phyloP scores from a whole-genome alignment of 2,329 filamentous ascomycete species.

The Nemania sp. region DNA sequence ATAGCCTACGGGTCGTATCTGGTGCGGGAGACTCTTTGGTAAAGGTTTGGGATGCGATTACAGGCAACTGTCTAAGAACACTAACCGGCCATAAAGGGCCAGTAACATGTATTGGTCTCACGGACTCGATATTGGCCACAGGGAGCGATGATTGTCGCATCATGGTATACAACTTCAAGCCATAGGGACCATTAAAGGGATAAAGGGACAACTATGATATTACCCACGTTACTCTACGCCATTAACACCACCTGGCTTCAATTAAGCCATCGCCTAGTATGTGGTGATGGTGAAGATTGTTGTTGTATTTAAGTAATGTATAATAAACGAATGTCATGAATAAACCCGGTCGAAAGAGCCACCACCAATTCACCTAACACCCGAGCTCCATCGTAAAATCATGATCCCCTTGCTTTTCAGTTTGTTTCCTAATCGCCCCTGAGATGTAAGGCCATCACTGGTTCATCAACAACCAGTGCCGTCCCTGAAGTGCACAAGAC shows the following conservation, averaged over 20 bases:
- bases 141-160: slow-evolving; percentile 23
- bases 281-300: neutral
- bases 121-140: slow-evolving; percentile 18
- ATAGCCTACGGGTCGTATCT: slow-evolving; percentile 24
- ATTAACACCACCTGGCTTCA: neutral
- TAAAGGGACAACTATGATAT: neutral
- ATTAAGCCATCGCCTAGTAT: neutral
- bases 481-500: neutral
- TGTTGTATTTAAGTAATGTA: neutral
- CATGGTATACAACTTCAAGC: slow-evolving; percentile 25
- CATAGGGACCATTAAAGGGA: neutral
- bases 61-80: slow-evolving; percentile 19
- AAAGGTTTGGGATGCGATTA: slow-evolving; percentile 24
- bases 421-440: neutral
- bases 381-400: neutral
- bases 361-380: neutral
- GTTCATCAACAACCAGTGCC: neutral
- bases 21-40: slow-evolving; percentile 13
- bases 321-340: neutral
- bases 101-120: slow-evolving; percentile 15
- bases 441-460: neutral
- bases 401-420: neutral
- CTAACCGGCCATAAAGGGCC: slow-evolving; percentile 7
- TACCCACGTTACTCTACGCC: neutral
- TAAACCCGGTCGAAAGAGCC: neutral